Percentiles rank a stretch among this genome's conserved stretches.
phyloP scores from a whole-genome alignment of 2,329 filamentous ascomycete genomes.

The Talaromyces piceae region DNA sequence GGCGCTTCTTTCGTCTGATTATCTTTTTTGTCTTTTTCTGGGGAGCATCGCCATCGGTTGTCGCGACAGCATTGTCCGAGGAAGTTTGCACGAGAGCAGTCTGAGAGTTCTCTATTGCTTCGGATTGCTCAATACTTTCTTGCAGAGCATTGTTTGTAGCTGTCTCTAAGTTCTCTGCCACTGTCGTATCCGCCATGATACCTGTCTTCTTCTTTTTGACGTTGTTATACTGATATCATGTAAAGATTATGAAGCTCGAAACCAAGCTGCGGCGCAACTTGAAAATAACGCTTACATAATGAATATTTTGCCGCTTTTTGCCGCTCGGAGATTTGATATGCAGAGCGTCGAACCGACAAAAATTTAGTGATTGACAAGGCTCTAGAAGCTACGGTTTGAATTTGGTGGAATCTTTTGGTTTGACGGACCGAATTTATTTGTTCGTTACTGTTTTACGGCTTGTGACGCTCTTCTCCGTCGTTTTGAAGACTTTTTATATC shows the following conservation, averaged over 20 bases:
- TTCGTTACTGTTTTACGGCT: not conserved
- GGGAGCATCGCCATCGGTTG: conserved; percentile 24
- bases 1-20: conserved; percentile 80
- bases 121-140: conserved; percentile 28
- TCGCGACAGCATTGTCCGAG: conserved; percentile 11
- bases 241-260: conserved; percentile 4
- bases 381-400: not conserved
- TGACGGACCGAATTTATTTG: not conserved
- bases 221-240: not conserved
- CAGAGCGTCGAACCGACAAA: not conserved
- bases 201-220: not conserved
- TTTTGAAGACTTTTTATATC: not conserved
- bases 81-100: conserved; percentile 12
- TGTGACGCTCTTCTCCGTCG: not conserved
- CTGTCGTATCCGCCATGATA: conserved; percentile 24
- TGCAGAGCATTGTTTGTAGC: conserved; percentile 40
- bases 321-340: conserved; percentile 10
- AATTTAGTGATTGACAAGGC: not conserved
- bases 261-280: conserved; percentile 8
- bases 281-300: conserved; percentile 11
- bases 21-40: conserved; percentile 77
- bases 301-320: conserved; percentile 1
- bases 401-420: not conserved
- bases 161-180: conserved; percentile 32
- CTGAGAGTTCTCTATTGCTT: not conserved